Evolutionary conservation across 306 rosid genomes (phyloP), one percentile per base, ranked within the genome.

Genomic region (Pyrus bretschneideri): DNA sequence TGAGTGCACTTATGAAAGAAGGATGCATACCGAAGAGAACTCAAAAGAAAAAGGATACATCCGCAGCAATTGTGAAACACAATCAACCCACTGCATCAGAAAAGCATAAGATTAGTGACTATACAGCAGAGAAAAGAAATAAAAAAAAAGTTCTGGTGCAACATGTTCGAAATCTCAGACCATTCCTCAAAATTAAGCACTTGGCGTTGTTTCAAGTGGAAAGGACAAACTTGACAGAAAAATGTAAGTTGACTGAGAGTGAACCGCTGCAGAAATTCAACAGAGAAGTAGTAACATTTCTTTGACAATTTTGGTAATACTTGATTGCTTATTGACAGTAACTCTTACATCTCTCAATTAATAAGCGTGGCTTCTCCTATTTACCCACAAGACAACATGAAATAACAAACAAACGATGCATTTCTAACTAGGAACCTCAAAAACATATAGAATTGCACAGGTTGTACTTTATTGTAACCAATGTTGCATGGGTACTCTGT

Each of bases 11-110:
- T 27, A n/a, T 45, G 73, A 40, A 64, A 76, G 80, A 77, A 55
- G 74, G 75, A 69, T 76, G 70, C 90, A 63, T 91, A 92, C 99
- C 79, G 92, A 85, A 78, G 99, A 92, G 80, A 95, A 95, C 86
- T 95, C 93, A 81, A 95, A 95, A 70, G 99, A 97, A 77, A 76
- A 88, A 57, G 99, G 99, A 87, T 95, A 95, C 91, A 92, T 92
- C 85, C 97, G 96, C 86, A 91, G 42, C 79, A 95, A 75, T 86
- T 95, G 99, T 58, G 99, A 87, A 81, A 92, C 90, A 71, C 99
- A 95, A 81, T 95, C 99, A 83, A 91, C 81, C 99, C 99, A 95
- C 99, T 95, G 92, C 87, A 84, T 17, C 33, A 61, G 58, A 83
- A 85, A 77, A 60, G 78, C 17, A 71, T 69, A 51, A 80, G 79